Evolutionary conservation across 768 basidiomycete species (phyloP).

Genomic region (Mycena filopes): DNA sequence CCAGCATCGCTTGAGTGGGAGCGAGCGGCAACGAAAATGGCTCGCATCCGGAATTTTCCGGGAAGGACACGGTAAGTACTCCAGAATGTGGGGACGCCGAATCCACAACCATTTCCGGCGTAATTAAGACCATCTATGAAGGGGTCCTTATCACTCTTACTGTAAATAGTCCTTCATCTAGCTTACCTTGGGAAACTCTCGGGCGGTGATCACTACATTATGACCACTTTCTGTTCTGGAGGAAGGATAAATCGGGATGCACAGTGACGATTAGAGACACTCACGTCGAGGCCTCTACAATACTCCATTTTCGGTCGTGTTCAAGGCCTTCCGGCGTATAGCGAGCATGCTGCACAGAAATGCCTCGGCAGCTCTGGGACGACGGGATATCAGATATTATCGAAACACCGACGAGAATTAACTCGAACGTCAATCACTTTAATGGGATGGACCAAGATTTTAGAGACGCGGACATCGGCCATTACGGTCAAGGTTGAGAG

Average conservation of each 20-base stretch:
- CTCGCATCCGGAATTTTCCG: slow-evolving; percentile 65
- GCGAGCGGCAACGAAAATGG: slow-evolving; percentile 68
- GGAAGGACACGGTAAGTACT: slow-evolving; percentile 66
- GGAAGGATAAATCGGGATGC: slow-evolving; percentile 4
- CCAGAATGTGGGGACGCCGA: slow-evolving; percentile 57
- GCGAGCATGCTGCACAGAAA: slow-evolving; percentile 62
- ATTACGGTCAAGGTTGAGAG: not conserved
- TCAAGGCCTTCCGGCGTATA: slow-evolving; percentile 75
- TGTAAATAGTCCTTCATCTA: not conserved
- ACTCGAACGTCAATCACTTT: slow-evolving; percentile 54
- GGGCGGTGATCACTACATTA: slow-evolving; percentile 71
- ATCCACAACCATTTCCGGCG: slow-evolving; percentile 63
- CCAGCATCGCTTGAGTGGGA: slow-evolving; percentile 60
- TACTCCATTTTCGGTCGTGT: too few species aligned
- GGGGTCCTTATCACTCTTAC: not conserved
- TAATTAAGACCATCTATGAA: slow-evolving; percentile 73
- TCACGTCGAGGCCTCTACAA: slow-evolving; percentile 74
- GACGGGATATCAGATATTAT: not conserved
- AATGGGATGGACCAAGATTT: slow-evolving; percentile 74
- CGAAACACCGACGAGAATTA: not conserved
- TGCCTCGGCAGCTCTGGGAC: slow-evolving; percentile 77
- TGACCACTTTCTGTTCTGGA: slow-evolving; percentile 78
- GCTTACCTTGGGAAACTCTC: slow-evolving; percentile 68
- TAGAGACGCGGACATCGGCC: slow-evolving; percentile 57
- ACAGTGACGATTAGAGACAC: slow-evolving; percentile 27